Evolutionary conservation across 2,329 filamentous ascomycete genomes (phyloP).

Genomic region (Colletotrichum cuscutae): DNA sequence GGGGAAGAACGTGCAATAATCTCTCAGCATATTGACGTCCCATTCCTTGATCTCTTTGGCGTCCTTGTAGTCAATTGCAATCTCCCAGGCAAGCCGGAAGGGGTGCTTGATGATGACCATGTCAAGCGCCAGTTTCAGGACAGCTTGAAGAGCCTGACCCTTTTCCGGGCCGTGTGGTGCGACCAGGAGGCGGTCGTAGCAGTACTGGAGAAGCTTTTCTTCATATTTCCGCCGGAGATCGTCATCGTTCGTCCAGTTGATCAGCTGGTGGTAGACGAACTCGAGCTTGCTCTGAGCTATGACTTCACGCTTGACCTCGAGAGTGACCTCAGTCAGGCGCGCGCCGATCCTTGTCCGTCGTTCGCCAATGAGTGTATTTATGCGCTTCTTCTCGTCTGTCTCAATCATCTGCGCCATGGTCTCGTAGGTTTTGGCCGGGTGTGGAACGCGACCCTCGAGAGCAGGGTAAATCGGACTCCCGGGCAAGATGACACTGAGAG

Average conservation of each 20-base stretch:
- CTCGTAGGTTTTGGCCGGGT: constrained; percentile 83
- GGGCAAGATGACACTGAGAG: constrained; percentile 81
- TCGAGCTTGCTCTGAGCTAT: constrained; percentile 81
- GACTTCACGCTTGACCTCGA: constrained; percentile 89
- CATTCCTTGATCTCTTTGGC: constrained; percentile 77
- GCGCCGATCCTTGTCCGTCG: constrained; percentile 89
- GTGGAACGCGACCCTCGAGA: constrained; percentile 84
- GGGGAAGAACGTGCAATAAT: constrained; percentile 87
- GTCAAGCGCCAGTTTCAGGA: constrained; percentile 82
- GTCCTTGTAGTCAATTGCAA: constrained; percentile 91
- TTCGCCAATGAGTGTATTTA: constrained; percentile 91
- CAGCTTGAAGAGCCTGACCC: constrained; percentile 73
- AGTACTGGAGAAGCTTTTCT: constrained; percentile 86
- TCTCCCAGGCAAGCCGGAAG: constrained; percentile 89
- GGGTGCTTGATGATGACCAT: constrained; percentile 98
- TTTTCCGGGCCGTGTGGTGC: constrained; percentile 74
- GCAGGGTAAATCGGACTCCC: constrained; percentile 82
- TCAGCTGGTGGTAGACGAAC: constrained; percentile 81
- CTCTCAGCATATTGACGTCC: constrained; percentile 80
- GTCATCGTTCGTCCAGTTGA: constrained; percentile 92
- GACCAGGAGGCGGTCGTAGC: constrained; percentile 80
- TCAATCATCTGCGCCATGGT: constrained; percentile 87
- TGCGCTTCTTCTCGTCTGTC: constrained; percentile 85
- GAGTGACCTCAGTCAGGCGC: constrained; percentile 82
- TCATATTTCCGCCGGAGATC: constrained; percentile 86